Evolutionary conservation across 2,329 filamentous ascomycete genomes (phyloP).

Genomic region (Alternaria sp.): DNA sequence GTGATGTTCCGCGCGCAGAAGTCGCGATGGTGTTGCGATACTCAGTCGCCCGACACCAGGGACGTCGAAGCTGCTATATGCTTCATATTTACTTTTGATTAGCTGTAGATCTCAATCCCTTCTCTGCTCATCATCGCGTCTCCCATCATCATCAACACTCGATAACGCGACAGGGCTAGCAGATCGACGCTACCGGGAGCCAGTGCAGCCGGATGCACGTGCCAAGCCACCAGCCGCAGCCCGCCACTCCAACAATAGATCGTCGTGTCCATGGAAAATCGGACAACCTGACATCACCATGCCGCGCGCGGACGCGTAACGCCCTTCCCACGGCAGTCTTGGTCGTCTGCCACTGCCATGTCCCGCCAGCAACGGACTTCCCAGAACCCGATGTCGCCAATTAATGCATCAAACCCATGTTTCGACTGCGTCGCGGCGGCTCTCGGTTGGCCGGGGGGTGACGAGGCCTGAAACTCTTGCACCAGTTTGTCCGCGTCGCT

Average conservation of each 20-base stretch:
- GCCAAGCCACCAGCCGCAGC: constrained; percentile 3
- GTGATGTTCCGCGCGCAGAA: background rate
- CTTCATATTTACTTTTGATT: background rate
- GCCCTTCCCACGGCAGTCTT: background rate
- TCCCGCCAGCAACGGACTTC: constrained; percentile 1
- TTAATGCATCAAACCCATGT: constrained; percentile 20
- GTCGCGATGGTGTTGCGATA: background rate
- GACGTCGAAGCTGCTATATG: background rate
- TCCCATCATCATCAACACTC: background rate
- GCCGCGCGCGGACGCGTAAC: constrained; percentile 7
- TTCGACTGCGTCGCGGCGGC: constrained; percentile 35
- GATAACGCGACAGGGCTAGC: background rate
- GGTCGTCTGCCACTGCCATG: background rate
- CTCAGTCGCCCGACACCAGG: background rate
- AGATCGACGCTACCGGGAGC: constrained; percentile 14
- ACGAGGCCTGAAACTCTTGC: constrained; percentile 44
- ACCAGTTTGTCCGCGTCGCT: constrained; percentile 19
- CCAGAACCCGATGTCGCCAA: background rate
- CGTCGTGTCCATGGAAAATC: constrained; percentile 6
- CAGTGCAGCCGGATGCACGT: constrained; percentile 5
- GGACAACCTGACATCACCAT: constrained; percentile 14
- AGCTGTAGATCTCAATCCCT: constrained; percentile 1
- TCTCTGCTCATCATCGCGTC: background rate
- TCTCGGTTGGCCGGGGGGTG: constrained; percentile 29
- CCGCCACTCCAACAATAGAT: constrained; percentile 29